phyloP scores from a whole-genome alignment of 345 rosid genomes.

The Garcia nutans region DNA sequence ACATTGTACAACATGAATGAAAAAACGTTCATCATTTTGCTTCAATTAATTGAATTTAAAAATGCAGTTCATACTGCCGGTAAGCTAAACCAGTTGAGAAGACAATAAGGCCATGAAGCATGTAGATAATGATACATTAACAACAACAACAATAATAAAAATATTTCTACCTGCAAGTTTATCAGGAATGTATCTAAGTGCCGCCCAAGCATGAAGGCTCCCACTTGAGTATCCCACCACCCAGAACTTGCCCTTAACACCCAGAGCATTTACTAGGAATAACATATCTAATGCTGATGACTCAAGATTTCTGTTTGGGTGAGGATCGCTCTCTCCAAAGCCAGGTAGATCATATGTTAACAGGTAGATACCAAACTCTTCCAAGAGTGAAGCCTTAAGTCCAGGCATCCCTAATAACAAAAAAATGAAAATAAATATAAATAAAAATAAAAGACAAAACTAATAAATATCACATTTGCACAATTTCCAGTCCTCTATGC shows the following conservation, averaged over 20 bases:
- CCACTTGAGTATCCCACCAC: conserved; percentile 65
- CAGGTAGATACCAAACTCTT: conserved; percentile 64
- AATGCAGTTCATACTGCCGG: background rate
- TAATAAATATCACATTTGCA: background rate
- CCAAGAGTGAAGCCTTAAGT: conserved; percentile 53
- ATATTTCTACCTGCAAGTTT: conserved; percentile 50
- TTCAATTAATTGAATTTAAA: background rate
- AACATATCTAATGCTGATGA: conserved; percentile 62
- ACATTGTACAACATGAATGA: background rate
- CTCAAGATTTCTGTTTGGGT: conserved; percentile 52
- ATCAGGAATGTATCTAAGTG: conserved; percentile 61
- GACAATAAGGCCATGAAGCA: background rate
- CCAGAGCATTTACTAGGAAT: conserved; percentile 48
- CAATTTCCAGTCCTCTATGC: background rate
- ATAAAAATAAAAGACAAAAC: background rate
- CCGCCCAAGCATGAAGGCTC: conserved; percentile 72
- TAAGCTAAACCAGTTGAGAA: background rate
- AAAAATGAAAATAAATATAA: background rate
- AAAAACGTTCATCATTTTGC: background rate
- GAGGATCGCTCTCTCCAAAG: conserved; percentile 81
- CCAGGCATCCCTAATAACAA: conserved; percentile 59
- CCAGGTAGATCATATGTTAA: conserved; percentile 77
- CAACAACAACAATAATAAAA: background rate
- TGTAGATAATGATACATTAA: too few relatives aligned
- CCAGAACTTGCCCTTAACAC: conserved; percentile 60